phyloP scores from a whole-genome alignment of 1,139 yeast genomes.

The Geotrichum macrosporum region DNA sequence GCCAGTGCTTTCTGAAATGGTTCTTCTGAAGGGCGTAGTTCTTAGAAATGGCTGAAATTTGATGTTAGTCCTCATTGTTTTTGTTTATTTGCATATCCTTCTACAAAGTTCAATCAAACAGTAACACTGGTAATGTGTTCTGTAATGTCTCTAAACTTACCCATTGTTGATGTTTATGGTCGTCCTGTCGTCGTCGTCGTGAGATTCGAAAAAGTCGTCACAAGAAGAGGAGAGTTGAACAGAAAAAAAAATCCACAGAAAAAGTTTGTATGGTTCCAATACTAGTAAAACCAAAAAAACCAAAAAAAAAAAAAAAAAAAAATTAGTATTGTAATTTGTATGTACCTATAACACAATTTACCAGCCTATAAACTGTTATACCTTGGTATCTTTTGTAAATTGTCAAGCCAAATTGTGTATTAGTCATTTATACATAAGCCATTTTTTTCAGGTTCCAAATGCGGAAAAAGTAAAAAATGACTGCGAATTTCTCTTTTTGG shows the following conservation, averaged over 20 bases:
- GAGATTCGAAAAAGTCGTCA: conserved; percentile 15
- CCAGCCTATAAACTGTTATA: conserved; percentile 5
- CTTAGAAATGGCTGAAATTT: conserved; percentile 93
- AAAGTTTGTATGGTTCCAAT: background rate
- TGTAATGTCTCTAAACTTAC: conserved; percentile 12
- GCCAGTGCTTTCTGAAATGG: conserved; percentile 99
- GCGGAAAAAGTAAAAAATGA: too few species aligned
- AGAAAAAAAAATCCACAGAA: conserved; percentile 1
- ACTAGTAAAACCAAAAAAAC: background rate
- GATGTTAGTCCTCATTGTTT: too few species aligned
- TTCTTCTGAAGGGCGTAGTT: conserved; percentile 60
- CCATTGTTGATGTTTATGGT: conserved; percentile 21
- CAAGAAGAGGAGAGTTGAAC: conserved; percentile 12
- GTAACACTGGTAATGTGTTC: background rate
- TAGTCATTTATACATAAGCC: too few species aligned
- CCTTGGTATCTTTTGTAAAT: too few species aligned
- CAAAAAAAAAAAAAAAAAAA: too few species aligned
- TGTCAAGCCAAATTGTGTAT: too few species aligned
- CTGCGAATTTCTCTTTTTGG: background rate
- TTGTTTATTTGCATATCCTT: too few species aligned
- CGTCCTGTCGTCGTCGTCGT: conserved; percentile 17
- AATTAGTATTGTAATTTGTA: too few species aligned
- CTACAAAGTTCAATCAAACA: too few species aligned
- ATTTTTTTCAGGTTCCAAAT: too few species aligned
- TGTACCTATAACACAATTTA: background rate